These are phyloP conservation scores for Wickerhamiella slavikovae DNA, from an alignment of 805 yeast species.

Conservation along the genomic window DNA sequence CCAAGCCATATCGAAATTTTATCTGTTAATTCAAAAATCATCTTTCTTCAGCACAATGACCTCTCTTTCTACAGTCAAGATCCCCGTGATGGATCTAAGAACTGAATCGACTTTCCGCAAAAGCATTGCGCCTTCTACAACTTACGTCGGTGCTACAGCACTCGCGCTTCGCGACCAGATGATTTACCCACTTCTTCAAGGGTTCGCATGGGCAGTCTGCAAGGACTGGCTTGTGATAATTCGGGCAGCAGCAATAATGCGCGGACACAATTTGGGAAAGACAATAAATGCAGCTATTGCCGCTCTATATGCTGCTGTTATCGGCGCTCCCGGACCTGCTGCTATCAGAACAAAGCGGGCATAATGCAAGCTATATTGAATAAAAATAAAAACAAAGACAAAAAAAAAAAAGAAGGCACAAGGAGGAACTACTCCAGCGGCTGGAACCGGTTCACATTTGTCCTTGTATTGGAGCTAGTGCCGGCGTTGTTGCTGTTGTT, in stretches of 20 bases:
- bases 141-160: no score
- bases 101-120: no score
- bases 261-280: slow-evolving; percentile 7
- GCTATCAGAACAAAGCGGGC: not conserved
- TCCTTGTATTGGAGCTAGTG: no score
- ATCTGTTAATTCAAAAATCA: no score
- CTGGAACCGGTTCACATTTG: not conserved
- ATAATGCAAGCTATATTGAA: not conserved
- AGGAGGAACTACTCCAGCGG: no score
- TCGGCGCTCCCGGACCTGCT: not conserved
- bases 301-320: not conserved
- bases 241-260: slow-evolving; percentile 2
- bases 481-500: no score
- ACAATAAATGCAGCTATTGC: slow-evolving; percentile 1
- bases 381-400: not conserved
- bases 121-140: no score
- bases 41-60: no score
- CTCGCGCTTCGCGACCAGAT: slow-evolving; percentile 19
- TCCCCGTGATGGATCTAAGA: slow-evolving; percentile 13
- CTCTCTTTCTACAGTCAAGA: no score
- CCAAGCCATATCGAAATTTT: no score
- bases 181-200: slow-evolving; percentile 17
- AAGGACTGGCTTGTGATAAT: slow-evolving; percentile 10
- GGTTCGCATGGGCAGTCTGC: slow-evolving; percentile 17
- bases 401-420: not conserved